Evolutionary conservation across 164 flowering plant genomes (phyloP).

Genomic region (Piper betle): DNA sequence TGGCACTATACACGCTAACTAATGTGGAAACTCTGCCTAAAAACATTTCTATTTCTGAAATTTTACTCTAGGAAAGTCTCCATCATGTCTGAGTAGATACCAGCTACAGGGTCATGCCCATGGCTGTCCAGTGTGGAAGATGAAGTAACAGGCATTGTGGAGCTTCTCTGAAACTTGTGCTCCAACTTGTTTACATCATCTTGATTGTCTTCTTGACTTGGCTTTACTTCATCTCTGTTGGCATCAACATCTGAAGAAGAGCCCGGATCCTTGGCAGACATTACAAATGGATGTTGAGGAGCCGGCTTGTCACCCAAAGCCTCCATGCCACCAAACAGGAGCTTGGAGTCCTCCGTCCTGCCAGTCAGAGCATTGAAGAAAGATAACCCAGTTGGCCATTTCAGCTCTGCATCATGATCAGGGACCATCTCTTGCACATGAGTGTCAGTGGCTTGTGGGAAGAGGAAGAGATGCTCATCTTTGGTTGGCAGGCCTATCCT

Average conservation of each 20-base stretch:
- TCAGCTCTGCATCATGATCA: slow-evolving; percentile 71
- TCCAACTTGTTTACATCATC: slow-evolving; percentile 41
- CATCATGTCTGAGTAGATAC: slow-evolving; percentile 78
- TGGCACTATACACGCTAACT: too few species aligned
- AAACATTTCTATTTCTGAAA: not conserved
- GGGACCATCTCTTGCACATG: slow-evolving; percentile 67
- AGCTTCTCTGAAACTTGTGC: slow-evolving; percentile 80
- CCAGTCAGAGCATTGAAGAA: slow-evolving; percentile 26
- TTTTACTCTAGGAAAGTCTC: slow-evolving; percentile 65
- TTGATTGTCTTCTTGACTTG: not conserved
- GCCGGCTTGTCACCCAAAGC: slow-evolving; percentile 2
- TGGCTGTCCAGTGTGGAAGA: slow-evolving; percentile 50
- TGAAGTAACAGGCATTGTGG: slow-evolving; percentile 37
- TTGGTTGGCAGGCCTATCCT: slow-evolving; percentile 25
- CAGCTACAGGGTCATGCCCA: slow-evolving; percentile 14
- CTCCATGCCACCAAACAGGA: slow-evolving; percentile 10
- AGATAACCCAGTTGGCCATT: slow-evolving; percentile 91
- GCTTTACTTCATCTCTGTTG: slow-evolving; percentile 3
- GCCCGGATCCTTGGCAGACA: slow-evolving; percentile 1
- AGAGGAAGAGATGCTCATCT: slow-evolving; percentile 74
- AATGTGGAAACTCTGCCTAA: too few species aligned
- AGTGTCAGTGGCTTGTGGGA: slow-evolving; percentile 51
- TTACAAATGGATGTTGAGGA: not conserved
- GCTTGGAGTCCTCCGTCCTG: slow-evolving; percentile 12
- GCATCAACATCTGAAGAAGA: not conserved